Conservation (phyloP, 2,329 filamentous ascomycete genomes). For the Fusarium sp. region DNA sequence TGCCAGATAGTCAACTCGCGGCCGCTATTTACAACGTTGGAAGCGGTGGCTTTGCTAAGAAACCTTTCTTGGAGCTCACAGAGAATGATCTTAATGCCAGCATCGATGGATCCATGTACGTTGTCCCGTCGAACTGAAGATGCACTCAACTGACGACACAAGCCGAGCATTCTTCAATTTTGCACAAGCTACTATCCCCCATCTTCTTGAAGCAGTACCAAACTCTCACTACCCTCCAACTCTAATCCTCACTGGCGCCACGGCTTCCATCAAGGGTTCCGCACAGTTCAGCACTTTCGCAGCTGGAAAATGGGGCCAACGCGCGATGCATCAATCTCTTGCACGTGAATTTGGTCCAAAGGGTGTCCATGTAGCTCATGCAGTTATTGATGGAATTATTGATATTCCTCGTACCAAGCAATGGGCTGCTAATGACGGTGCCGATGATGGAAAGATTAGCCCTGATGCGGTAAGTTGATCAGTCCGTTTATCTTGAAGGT, state of each 20-base stretch:
- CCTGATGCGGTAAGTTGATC: conserved; percentile 73
- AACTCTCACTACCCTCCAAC: conserved; percentile 73
- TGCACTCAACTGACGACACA: background rate
- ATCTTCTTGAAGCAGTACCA: conserved; percentile 70
- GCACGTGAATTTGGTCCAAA: conserved; percentile 86
- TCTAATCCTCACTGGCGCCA: conserved; percentile 87
- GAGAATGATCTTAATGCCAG: conserved; percentile 60
- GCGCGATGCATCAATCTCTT: conserved; percentile 78
- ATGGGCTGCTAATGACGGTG: conserved; percentile 54
- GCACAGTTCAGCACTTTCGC: conserved; percentile 77
- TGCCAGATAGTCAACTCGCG: conserved; percentile 63
- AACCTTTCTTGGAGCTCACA: conserved; percentile 68
- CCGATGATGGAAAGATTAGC: conserved; percentile 71
- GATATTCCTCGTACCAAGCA: conserved; percentile 78
- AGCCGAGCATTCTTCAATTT: conserved; percentile 80
- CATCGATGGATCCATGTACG: conserved; percentile 61
- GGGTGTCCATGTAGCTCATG: conserved; percentile 85
- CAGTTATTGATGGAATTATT: conserved; percentile 86
- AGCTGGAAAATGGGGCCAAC: conserved; percentile 80
- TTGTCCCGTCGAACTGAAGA: background rate
- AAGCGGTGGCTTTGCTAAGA: conserved; percentile 56
- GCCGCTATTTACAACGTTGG: conserved; percentile 79
- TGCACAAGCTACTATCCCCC: conserved; percentile 75
- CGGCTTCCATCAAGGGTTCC: conserved; percentile 79
- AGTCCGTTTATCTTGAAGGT: fast-evolving